Conservation (phyloP, 345 rosid genomes). For the Rhizophora mangle region DNA sequence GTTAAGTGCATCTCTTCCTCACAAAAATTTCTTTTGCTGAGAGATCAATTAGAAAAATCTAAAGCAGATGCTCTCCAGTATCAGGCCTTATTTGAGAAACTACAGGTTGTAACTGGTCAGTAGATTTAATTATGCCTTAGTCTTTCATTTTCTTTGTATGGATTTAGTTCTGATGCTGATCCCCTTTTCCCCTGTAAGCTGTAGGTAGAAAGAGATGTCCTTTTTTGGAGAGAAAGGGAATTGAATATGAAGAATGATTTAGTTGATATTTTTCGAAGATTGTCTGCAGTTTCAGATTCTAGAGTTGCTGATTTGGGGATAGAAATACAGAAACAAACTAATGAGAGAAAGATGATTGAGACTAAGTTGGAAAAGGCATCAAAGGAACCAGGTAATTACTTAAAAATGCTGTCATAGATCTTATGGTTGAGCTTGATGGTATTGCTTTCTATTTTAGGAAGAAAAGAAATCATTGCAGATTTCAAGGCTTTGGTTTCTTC, state of each 20-base stretch:
- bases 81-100: slow-evolving; percentile 78
- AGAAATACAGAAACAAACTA: slow-evolving; percentile 60
- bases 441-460: slow-evolving; percentile 51
- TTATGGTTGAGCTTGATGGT: slow-evolving; percentile 26
- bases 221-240: slow-evolving; percentile 83
- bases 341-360: slow-evolving; percentile 54
- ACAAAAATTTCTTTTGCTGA: slow-evolving; percentile 50
- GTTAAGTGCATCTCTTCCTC: slow-evolving; percentile 66
- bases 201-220: slow-evolving; percentile 84
- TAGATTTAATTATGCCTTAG: slow-evolving; percentile 43
- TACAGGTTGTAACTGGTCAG: slow-evolving; percentile 86
- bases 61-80: slow-evolving; percentile 59
- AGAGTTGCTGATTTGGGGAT: slow-evolving; percentile 52
- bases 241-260: slow-evolving; percentile 66
- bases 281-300: slow-evolving; percentile 62
- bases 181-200: slow-evolving; percentile 14
- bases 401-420: not conserved
- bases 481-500: slow-evolving; percentile 81
- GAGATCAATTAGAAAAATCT: slow-evolving; percentile 69
- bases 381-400: slow-evolving; percentile 33
- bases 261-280: slow-evolving; percentile 67
- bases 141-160: slow-evolving; percentile 20
- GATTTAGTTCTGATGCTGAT: slow-evolving; percentile 35
- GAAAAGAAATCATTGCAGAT: slow-evolving; percentile 77
- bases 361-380: slow-evolving; percentile 59